Base-by-base conservation (phyloP, 352 stramenopile species). In the Phytopythium boreale region DNA sequence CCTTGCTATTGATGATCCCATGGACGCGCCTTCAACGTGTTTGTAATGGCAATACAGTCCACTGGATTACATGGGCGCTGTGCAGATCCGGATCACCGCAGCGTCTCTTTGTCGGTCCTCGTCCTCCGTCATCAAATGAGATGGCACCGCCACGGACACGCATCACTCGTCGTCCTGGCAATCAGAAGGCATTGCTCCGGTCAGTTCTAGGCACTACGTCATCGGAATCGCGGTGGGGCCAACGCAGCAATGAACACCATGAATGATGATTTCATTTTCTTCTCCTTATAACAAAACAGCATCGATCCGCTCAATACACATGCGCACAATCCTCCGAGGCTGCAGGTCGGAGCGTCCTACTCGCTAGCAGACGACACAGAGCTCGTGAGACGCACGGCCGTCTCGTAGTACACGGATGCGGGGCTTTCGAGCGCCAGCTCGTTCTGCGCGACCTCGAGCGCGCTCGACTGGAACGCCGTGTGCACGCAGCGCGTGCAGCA, bases 401-500 rank as follows among this genome's bases (percentile, higher is more conserved):
- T 52, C 46, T 77, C 70, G 62, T 77, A 77, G 56, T 73, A 77
- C 44, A 77, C 70, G 26, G 70, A 62, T 4, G 61, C 68, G 22
- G 70, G 67, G 57, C 72, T 77, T 29, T 77, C 70, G 0, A 74
- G 59, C 17, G 56, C 27, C 47, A 82, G 55, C 31, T 82, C 74
- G 9, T 56, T 67, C 17, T 70, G 61, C 0, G 75, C 75, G 6
- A 82, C 73, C 15, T 66, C 58, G 14, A 77, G 17, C 0, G 66
- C 74, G 55, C 63, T 79, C 62, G 68, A 66, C 41, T 72, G 67
- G 7, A 66, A 66, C 20, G 66, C 59, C 12, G 66, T 68, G 59
- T 77, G 67, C 24, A 77, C 69, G 22, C 72, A 80, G 14, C 72
- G 70, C 26, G 70, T 76, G 65, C 73, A 80, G 20, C 75, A 62